A percentile compares a stretch with the other conserved stretches of the same genome.
These are phyloP conservation scores for Jamesozyma lodderae DNA, from an alignment of 805 yeast genomes.

Conservation along the genomic window DNA sequence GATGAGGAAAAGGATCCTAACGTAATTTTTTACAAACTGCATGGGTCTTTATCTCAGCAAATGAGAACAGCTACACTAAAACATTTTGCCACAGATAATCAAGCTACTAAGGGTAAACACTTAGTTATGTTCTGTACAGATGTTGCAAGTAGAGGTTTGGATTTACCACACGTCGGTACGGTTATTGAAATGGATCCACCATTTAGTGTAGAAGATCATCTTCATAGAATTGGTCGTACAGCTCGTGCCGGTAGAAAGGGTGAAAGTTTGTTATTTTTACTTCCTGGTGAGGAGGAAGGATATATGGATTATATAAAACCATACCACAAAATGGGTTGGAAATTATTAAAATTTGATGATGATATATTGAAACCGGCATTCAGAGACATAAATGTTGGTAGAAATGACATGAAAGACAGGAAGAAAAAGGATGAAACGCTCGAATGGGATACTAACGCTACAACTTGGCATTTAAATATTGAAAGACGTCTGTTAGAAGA, in stretches of 20 bases:
- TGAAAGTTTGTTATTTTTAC: slow-evolving; percentile 61
- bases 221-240: slow-evolving; percentile 94
- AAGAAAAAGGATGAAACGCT: slow-evolving; percentile 24
- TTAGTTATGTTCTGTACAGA: slow-evolving; percentile 86
- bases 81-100: slow-evolving; percentile 41
- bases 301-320: slow-evolving; percentile 56
- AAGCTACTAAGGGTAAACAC: slow-evolving; percentile 39
- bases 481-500: slow-evolving; percentile 84
- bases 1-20: slow-evolving; percentile 31
- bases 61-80: slow-evolving; percentile 69
- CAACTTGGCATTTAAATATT: slow-evolving; percentile 87
- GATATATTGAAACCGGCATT: slow-evolving; percentile 32
- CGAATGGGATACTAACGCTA: slow-evolving; percentile 89
- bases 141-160: slow-evolving; percentile 96
- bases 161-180: slow-evolving; percentile 74
- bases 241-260: slow-evolving; percentile 95
- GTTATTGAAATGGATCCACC: slow-evolving; percentile 96
- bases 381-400: slow-evolving; percentile 20
- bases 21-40: slow-evolving; percentile 58
- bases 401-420: slow-evolving; percentile 31
- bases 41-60: slow-evolving; percentile 85
- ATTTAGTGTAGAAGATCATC: slow-evolving; percentile 84
- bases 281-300: slow-evolving; percentile 86
- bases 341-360: slow-evolving; percentile 41
- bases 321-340: slow-evolving; percentile 49